phyloP scores from a whole-genome alignment of 148 eudicot species.

The Nyssa sinensis region DNA sequence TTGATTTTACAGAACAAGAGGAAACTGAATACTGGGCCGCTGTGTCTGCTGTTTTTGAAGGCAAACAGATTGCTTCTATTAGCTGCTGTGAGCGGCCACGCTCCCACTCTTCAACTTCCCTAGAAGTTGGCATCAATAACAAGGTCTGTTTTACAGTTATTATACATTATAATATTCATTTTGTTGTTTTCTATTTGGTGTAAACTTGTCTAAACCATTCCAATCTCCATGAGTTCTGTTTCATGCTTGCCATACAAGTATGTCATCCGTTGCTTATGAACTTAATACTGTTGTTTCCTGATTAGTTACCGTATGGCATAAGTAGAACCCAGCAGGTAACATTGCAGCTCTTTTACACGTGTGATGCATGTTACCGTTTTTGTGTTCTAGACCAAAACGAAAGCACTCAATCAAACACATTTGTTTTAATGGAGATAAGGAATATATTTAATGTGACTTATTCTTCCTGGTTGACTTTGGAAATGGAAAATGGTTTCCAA shows the following conservation, averaged over 20 bases:
- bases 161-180: neutral
- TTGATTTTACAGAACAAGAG: constrained; percentile 73
- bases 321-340: too few species aligned
- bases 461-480: neutral
- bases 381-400: neutral
- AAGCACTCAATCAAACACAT: neutral
- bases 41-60: constrained; percentile 80
- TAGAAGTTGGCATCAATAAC: constrained; percentile 62
- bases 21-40: constrained; percentile 75
- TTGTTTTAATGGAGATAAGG: neutral
- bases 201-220: neutral
- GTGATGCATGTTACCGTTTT: too few species aligned
- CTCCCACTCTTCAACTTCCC: constrained; percentile 30
- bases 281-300: too few species aligned
- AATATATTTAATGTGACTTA: neutral
- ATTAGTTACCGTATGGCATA: too few species aligned
- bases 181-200: neutral
- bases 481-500: neutral
- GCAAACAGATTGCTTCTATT: constrained; percentile 50
- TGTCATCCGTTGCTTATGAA: too few species aligned
- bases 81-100: constrained; percentile 31
- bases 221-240: neutral
- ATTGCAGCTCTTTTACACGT: too few species aligned
- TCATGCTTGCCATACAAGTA: neutral
- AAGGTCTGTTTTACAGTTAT: constrained; percentile 49